Base-by-base conservation (phyloP, 2,329 filamentous ascomycete species). In the Cladosporium sp. region DNA sequence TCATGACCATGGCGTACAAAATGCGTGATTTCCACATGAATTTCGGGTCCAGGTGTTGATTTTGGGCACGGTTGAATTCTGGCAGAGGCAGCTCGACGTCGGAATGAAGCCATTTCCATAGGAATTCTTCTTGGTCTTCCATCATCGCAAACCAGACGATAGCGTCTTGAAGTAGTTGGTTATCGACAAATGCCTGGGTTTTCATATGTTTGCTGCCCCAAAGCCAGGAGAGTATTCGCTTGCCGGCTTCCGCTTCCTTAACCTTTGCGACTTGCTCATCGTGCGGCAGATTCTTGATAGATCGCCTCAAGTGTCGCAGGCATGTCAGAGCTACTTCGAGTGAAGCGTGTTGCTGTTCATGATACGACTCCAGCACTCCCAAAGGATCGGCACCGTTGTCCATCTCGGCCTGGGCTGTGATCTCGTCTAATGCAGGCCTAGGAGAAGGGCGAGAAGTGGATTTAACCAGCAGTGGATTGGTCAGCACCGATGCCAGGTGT, bases 401-500 rank as follows among this genome's bases (percentile, higher is more conserved):
- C 16, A 64, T 52, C 40, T 61, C 60, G 30, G 54, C 55, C 25
- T 63, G 56, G 13, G 65, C 63, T 12, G 62, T 55, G 5, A 43
- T 51, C 18, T 51, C 54, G 25, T 59, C 53, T 3, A 48, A 13
- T 6, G 9, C 27, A 25, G 45, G 25, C 36, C 40, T 39, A 1
- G 18, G 15, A 9, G 22, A 11, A 9, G 12, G n/a, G 12, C 19
- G 27, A 1, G 9, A 32, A 2, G 36, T 6, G 7, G 15, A 25
- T 13, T 40, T 48, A 11, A 33, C 19, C 47, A 80, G 69, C 5
- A 79, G 62, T 3, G 77, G 77, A 57, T 75, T 78, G 12, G 69
- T 72, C 32, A 80, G 59, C 27, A 80, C 69, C 6, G 75, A 72
- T 29, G 73, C 62, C 51, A 80, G 61, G 59, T 78, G 77, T 43